Evolutionary conservation across 768 basidiomycete genomes (phyloP).

Genomic region (Coprinellus micaceus): DNA sequence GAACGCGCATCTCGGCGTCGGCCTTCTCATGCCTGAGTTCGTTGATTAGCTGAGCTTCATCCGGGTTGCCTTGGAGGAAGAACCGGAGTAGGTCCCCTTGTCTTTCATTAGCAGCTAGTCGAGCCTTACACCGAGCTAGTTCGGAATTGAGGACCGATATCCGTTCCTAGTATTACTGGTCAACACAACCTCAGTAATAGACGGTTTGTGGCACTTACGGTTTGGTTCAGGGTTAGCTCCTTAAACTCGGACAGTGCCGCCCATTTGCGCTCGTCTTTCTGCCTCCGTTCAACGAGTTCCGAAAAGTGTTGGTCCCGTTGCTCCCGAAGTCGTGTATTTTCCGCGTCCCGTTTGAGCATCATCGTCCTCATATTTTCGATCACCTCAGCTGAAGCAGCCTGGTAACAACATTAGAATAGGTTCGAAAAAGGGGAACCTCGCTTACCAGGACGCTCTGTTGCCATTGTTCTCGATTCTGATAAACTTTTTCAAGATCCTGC

Average conservation of each 20-base stretch:
- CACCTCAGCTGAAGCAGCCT: conserved; percentile 16
- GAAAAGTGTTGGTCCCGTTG: conserved; percentile 63
- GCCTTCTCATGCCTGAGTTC: conserved; percentile 53
- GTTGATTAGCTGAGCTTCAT: conserved; percentile 49
- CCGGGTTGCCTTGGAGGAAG: conserved; percentile 54
- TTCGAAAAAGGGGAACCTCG: conserved; percentile 11
- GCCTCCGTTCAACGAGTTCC: conserved; percentile 66
- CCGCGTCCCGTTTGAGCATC: conserved; percentile 61
- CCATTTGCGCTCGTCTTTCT: conserved; percentile 56
- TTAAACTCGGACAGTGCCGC: conserved; percentile 63
- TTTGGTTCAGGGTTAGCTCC: conserved; percentile 58
- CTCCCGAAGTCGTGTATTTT: conserved; percentile 66
- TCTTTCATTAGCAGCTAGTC: conserved; percentile 70
- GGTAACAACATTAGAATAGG: conserved; percentile 24
- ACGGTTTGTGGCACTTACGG: conserved; percentile 28
- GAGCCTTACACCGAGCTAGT: conserved; percentile 64
- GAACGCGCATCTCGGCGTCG: conserved; percentile 45
- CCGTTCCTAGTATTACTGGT: conserved; percentile 52
- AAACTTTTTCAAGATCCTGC: conserved; percentile 41
- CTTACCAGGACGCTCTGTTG: conserved; percentile 44
- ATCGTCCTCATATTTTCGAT: conserved; percentile 62
- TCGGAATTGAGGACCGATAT: conserved; percentile 71
- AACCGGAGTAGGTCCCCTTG: conserved; percentile 72
- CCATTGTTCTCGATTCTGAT: conserved; percentile 40
- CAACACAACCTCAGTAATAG: background rate